Evolutionary conservation across 23 red algal species (phyloP), one percentile per base, ranked within the genome.

Genomic region (Gracilaria vermiculophylla): DNA sequence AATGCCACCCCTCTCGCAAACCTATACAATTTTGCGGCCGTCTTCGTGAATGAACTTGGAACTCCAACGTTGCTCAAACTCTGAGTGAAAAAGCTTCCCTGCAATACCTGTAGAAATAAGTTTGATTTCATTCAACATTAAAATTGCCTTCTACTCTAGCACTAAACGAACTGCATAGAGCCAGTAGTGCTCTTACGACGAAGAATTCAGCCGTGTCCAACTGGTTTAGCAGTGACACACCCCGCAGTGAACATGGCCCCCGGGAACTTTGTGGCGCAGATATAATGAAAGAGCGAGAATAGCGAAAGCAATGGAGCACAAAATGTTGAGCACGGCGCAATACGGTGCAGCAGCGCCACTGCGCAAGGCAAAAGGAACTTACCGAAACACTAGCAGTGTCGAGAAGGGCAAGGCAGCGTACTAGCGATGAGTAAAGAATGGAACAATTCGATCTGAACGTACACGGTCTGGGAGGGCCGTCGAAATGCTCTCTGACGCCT

Each of bases 11-110:
- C 89, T 79, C 54, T 98, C 96, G 17, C 54, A 86, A 27, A 98
- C 76, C 33, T 83, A 79, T 16, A 94, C 82, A 70, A 98, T 80
- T 23, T 84, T 86, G 8, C 82, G 92, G 20, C 78, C 82, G 66
- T 78, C 77, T 40, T 87, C 82, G 33, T 61, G 31, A 51, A 98
- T 80, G 67, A 94, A 92, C 33, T 93, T 73, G 50, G 92, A 51
- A 6, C 60, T 56, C 82, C 86, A 94, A 98, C 96, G 61, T 98
- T 98, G n/a, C 96, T 92, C 25, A 98, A 91, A 56, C 96, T 92
- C 76, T 98, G 96, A 9, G 95, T 27, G 0, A 91, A 49, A 49
- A 98, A 80, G 35, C 45, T 91, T 91, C 42, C 86, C 87, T 62
- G 50, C 43, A 21, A 96, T 43, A 14, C 85, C 85, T 69, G 65